A percentile compares a stretch with the other conserved stretches of the same genome.
phyloP scores from a whole-genome alignment of 805 yeast genomes.

The Kodamaea fukazawae region DNA sequence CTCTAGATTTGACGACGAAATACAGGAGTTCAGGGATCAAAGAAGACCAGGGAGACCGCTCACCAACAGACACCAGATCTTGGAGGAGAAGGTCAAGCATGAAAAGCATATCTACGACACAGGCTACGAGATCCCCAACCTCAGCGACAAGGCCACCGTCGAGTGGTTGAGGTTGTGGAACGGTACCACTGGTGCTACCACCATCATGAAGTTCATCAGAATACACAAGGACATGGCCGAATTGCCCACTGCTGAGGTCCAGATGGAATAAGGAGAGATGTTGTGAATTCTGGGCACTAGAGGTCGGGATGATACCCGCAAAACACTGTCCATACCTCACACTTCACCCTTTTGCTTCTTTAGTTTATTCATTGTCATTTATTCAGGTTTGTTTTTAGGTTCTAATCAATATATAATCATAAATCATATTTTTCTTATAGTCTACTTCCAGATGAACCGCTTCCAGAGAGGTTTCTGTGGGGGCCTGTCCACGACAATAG shows the following conservation, averaged over 20 bases:
- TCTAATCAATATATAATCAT: constrained; percentile 2
- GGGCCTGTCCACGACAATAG: background rate
- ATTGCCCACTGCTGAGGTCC: constrained; percentile 19
- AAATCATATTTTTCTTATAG: background rate
- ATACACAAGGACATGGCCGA: constrained; percentile 29
- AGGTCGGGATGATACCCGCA: no score
- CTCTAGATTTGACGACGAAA: constrained; percentile 71
- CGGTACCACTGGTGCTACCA: constrained; percentile 75
- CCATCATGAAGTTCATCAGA: constrained; percentile 52
- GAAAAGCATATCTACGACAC: constrained; percentile 62
- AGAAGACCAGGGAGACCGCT: constrained; percentile 91
- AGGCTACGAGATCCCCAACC: constrained; percentile 73
- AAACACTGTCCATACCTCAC: no score
- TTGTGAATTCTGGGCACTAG: no score
- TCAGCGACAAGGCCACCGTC: constrained; percentile 60
- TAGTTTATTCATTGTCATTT: background rate
- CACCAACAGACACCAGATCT: constrained; percentile 60
- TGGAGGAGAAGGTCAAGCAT: constrained; percentile 59
- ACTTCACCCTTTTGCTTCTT: no score
- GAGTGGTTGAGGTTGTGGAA: constrained; percentile 68
- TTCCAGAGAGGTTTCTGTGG: constrained; percentile 9
- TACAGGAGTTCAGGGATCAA: constrained; percentile 54
- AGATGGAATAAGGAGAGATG: constrained; percentile 7
- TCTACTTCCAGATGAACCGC: constrained; percentile 12
- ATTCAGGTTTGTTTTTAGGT: background rate